These are phyloP conservation scores for Chaetoceros muelleri DNA, from an alignment of 108 stramenopile species.

Conservation along the genomic window DNA sequence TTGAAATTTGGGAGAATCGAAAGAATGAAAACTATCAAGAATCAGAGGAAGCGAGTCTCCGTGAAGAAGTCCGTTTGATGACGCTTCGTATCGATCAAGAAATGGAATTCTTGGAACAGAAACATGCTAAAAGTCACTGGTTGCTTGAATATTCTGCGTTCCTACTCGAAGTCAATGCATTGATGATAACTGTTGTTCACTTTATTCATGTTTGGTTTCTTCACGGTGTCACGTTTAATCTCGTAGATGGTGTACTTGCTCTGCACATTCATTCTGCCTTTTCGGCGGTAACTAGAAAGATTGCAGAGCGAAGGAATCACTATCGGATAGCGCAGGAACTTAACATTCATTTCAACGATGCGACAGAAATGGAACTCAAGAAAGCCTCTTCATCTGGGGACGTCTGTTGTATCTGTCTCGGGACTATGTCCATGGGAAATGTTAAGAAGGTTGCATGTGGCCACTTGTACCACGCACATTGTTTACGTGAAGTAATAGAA, in stretches of 20 bases:
- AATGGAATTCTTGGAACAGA: constrained; percentile 37
- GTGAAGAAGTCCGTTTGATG: constrained; percentile 12
- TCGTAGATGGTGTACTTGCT: constrained; percentile 58
- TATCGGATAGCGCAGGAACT: constrained; percentile 45
- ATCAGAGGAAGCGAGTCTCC: background rate
- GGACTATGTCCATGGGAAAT: constrained; percentile 41
- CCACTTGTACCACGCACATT: constrained; percentile 64
- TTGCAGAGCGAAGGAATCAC: constrained; percentile 50
- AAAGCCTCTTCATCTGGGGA: constrained; percentile 55
- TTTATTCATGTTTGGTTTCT: constrained; percentile 63
- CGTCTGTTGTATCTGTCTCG: constrained; percentile 74
- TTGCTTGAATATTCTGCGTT: constrained; percentile 38
- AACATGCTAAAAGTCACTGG: constrained; percentile 24
- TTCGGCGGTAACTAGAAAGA: constrained; percentile 37
- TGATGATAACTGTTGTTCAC: constrained; percentile 38
- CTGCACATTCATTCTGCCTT: constrained; percentile 64
- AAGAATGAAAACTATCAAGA: background rate
- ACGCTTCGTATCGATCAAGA: constrained; percentile 28
- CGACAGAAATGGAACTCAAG: constrained; percentile 47
- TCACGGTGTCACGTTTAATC: constrained; percentile 53
- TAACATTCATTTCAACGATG: constrained; percentile 42
- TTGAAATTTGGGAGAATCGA: constrained; percentile 16
- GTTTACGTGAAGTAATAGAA: constrained; percentile 71
- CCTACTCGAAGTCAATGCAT: constrained; percentile 30
- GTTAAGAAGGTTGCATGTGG: constrained; percentile 70